These are phyloP conservation scores for Calocybe cyanea DNA, from an alignment of 768 basidiomycete genomes.

Conservation along the genomic window DNA sequence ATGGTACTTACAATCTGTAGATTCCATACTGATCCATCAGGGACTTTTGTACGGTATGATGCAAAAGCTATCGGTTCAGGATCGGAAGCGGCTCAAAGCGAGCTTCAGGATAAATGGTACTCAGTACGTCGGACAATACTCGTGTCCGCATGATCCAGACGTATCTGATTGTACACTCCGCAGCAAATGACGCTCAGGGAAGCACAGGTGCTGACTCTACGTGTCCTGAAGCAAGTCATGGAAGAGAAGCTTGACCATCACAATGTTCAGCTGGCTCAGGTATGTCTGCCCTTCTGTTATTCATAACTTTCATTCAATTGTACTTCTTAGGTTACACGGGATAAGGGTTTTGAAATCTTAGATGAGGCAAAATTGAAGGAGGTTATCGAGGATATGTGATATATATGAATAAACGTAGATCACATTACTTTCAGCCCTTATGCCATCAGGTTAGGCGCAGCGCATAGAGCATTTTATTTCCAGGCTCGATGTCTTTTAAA, in stretches of 20 bases:
- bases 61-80: slow-evolving; percentile 99
- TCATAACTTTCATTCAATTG: too few relatives aligned
- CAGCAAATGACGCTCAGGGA: slow-evolving; percentile 91
- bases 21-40: slow-evolving; percentile 97
- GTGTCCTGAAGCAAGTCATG: slow-evolving; percentile 98
- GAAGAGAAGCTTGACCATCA: slow-evolving; percentile 99
- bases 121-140: slow-evolving; percentile 52
- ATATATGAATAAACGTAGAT: too few relatives aligned
- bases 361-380: too few relatives aligned
- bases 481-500: too few relatives aligned
- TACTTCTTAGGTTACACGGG: too few relatives aligned
- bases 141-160: not conserved
- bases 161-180: not conserved
- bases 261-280: slow-evolving; percentile 37
- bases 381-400: too few relatives aligned
- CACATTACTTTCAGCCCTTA: too few relatives aligned
- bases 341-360: too few relatives aligned
- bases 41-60: slow-evolving; percentile 94
- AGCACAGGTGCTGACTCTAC: slow-evolving; percentile 82
- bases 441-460: too few relatives aligned
- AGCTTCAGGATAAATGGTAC: slow-evolving; percentile 96
- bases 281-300: too few relatives aligned
- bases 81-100: slow-evolving; percentile 95
- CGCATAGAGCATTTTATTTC: slow-evolving; percentile 33
- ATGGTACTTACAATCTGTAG: slow-evolving; percentile 34